Percentiles rank a stretch among this genome's conserved stretches.
Evolutionary conservation across 1,284 basidiomycete species (phyloP).

Genomic region (Thecaphora frezii): DNA sequence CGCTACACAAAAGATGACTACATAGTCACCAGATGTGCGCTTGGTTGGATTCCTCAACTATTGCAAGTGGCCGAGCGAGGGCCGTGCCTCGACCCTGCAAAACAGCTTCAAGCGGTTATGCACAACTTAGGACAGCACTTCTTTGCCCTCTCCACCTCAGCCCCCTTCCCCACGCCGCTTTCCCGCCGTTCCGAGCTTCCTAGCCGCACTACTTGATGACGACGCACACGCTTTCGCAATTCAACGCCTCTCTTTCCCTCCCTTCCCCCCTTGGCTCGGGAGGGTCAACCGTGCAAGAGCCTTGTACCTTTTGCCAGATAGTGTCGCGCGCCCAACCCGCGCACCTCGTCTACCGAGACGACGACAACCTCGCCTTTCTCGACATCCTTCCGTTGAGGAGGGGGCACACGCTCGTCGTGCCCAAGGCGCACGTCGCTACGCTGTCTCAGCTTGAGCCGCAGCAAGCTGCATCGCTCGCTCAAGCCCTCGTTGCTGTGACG

Average conservation of each 20-base stretch:
- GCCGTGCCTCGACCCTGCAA: no score
- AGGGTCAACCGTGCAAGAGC: conserved; percentile 7
- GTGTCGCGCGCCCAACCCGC: conserved; percentile 12
- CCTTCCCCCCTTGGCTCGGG: no score
- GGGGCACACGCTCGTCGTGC: conserved; percentile 56
- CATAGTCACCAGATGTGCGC: no score
- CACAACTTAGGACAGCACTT: no score
- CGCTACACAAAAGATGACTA: no score
- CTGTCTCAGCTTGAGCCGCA: conserved; percentile 11
- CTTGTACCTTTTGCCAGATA: conserved; percentile 37
- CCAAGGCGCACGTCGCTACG: conserved; percentile 28
- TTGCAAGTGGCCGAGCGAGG: no score
- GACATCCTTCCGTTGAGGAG: conserved; percentile 72
- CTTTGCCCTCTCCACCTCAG: no score
- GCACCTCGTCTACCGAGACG: conserved; percentile 60
- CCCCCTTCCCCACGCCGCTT: no score
- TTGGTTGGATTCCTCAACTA: no score
- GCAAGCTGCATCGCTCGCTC: conserved; percentile 20
- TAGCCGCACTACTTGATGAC: conserved; percentile 9
- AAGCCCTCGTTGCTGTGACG: conserved; percentile 28
- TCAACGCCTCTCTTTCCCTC: conserved; percentile 18
- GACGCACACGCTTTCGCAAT: conserved; percentile 28
- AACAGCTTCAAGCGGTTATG: no score
- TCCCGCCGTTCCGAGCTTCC: no score
- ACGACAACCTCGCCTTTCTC: conserved; percentile 70